A percentile compares a stretch with the other conserved stretches of the same genome.
These are phyloP conservation scores for Fusarium burgessii DNA, from an alignment of 2,329 filamentous ascomycete species.

Conservation along the genomic window DNA sequence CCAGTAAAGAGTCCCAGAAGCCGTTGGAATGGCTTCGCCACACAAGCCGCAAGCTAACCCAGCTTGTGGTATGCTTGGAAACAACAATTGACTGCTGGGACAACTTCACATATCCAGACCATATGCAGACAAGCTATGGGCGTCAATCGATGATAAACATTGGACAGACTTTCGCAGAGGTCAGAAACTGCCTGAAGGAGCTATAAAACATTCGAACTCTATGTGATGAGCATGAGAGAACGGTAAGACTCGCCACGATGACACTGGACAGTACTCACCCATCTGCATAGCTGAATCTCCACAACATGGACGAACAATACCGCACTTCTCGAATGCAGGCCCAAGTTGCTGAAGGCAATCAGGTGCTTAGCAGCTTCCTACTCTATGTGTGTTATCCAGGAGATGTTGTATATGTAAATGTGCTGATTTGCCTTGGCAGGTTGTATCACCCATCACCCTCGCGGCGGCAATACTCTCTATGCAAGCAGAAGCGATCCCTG, in stretches of 20 bases:
- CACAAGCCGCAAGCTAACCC: neutral
- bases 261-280: neutral
- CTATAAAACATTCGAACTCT: neutral
- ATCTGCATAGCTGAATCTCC: neutral
- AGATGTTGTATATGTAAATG: fast-evolving
- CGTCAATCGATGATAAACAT: neutral
- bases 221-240: neutral
- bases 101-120: neutral
- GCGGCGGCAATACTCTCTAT: conserved; percentile 24
- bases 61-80: neutral
- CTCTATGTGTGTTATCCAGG: neutral
- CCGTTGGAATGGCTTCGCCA: neutral
- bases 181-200: neutral
- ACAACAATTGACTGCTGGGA: conserved; percentile 9
- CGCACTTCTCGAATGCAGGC: neutral
- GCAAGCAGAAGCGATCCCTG: conserved; percentile 22
- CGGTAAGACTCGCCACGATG: neutral
- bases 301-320: neutral
- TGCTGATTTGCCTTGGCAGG: neutral
- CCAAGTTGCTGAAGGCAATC: neutral
- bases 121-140: neutral
- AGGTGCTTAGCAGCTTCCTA: neutral
- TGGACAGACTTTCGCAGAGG: neutral
- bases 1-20: neutral
- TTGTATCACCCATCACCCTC: neutral